A percentile compares a stretch with the other conserved stretches of the same genome.
phyloP scores from a whole-genome alignment of 768 basidiomycete species.

The Mycena rosella region DNA sequence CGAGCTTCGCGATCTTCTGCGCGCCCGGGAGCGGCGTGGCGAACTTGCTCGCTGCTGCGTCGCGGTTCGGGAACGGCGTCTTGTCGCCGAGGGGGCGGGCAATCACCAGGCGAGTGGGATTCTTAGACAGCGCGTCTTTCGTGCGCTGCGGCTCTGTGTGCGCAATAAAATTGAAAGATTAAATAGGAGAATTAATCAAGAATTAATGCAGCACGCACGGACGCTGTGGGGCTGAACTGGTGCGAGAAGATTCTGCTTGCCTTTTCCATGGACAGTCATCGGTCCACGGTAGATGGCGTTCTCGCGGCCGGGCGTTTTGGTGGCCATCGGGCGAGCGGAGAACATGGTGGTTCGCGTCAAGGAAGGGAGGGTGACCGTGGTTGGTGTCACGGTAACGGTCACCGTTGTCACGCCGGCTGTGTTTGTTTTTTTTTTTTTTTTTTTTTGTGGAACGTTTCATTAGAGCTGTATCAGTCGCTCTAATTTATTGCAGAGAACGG shows the following conservation, averaged over 20 bases:
- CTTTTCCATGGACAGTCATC: slow-evolving; percentile 60
- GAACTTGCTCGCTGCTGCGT: slow-evolving; percentile 44
- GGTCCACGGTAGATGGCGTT: slow-evolving; percentile 62
- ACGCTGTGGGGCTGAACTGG: slow-evolving; percentile 51
- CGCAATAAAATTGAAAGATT: too few relatives aligned
- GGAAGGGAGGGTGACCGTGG: neutral
- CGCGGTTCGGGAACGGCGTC: slow-evolving; percentile 81
- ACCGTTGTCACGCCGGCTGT: too few relatives aligned
- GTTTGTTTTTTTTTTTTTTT: too few relatives aligned
- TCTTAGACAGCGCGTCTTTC: slow-evolving; percentile 36
- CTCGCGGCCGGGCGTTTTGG: slow-evolving; percentile 72
- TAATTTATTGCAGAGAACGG: too few relatives aligned
- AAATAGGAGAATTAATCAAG: neutral
- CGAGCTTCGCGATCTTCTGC: slow-evolving; percentile 50
- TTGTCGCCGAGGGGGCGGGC: slow-evolving; percentile 76
- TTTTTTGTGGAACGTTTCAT: too few relatives aligned
- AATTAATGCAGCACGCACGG: slow-evolving; percentile 42
- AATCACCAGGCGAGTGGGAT: slow-evolving; percentile 39
- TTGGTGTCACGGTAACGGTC: neutral
- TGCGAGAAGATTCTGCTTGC: slow-evolving; percentile 53
- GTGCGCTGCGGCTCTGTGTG: slow-evolving; percentile 33
- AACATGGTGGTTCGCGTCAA: slow-evolving; percentile 48
- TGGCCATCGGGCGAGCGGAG: slow-evolving; percentile 51
- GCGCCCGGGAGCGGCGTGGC: slow-evolving; percentile 50
- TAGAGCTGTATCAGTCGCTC: too few relatives aligned